Evolutionary conservation across 139 green algal species (phyloP).

Genomic region (Tetradesmus obliquus): DNA sequence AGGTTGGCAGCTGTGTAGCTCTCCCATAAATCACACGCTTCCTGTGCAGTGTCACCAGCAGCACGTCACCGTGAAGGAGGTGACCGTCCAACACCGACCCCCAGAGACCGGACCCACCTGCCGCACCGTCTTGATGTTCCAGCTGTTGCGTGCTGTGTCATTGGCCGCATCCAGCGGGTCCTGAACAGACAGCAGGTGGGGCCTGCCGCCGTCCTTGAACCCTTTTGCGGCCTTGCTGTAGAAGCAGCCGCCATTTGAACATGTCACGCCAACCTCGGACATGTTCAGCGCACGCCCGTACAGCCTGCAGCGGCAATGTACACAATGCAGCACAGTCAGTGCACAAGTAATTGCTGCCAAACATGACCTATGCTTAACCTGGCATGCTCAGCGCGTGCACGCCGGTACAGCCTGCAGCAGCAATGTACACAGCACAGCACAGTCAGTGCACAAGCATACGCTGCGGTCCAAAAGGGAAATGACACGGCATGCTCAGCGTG

Average conservation of each 20-base stretch:
- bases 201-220: background rate
- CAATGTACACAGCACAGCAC: background rate
- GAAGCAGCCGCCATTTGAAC: conserved; percentile 59
- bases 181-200: conserved; percentile 77
- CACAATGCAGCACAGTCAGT: background rate
- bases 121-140: conserved; percentile 73
- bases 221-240: conserved; percentile 55
- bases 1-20: no score
- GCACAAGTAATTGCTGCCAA: background rate
- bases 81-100: no score
- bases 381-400: background rate
- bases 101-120: background rate
- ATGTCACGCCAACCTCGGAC: conserved; percentile 57
- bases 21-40: no score
- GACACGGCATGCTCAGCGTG: no score
- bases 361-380: background rate
- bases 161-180: conserved; percentile 75
- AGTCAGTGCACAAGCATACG: background rate
- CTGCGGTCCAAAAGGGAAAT: no score
- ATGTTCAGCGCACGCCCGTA: conserved; percentile 64
- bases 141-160: conserved; percentile 67
- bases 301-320: conserved; percentile 28
- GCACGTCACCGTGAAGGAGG: no score
- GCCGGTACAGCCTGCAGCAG: background rate
- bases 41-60: no score